These are phyloP conservation scores for Pythium folliculosum DNA, from an alignment of 352 stramenopile genomes.

Conservation along the genomic window DNA sequence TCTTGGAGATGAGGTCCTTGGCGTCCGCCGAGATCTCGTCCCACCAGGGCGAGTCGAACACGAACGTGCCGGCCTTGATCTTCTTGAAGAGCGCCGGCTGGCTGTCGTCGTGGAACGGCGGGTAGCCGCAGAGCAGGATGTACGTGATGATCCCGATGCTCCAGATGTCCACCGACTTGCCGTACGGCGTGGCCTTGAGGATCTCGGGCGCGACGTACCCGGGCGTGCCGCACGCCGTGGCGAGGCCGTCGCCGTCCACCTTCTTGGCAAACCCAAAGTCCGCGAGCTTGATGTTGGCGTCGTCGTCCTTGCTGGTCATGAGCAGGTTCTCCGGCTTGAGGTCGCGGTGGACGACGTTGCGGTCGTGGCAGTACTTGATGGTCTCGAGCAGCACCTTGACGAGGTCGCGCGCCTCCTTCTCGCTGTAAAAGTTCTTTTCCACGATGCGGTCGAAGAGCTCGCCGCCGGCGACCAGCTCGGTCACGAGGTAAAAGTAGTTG, in stretches of 20 bases:
- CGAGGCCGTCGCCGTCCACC: slow-evolving; percentile 56
- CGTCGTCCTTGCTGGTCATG: slow-evolving; percentile 66
- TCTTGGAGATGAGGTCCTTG: slow-evolving; percentile 89
- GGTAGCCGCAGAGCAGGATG: slow-evolving; percentile 83
- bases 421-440: slow-evolving; percentile 87
- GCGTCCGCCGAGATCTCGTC: slow-evolving; percentile 70
- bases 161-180: slow-evolving; percentile 87
- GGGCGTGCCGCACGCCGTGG: slow-evolving; percentile 71
- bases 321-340: slow-evolving; percentile 90
- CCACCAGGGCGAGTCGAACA: slow-evolving; percentile 85
- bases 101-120: slow-evolving; percentile 91
- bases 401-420: slow-evolving; percentile 75
- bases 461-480: slow-evolving; percentile 92
- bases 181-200: slow-evolving; percentile 68
- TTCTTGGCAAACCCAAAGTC: slow-evolving; percentile 88
- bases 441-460: slow-evolving; percentile 89
- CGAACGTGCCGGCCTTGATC: slow-evolving; percentile 71
- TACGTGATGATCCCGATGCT: slow-evolving; percentile 91
- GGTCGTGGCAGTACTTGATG: slow-evolving; percentile 85
- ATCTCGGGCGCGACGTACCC: slow-evolving; percentile 86
- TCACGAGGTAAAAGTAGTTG: slow-evolving; percentile 97
- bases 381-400: slow-evolving; percentile 79
- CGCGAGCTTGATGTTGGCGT: slow-evolving; percentile 81
- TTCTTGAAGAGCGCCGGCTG: slow-evolving; percentile 76
- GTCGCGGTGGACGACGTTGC: slow-evolving; percentile 84